Evolutionary conservation across 176 grass and related monocot species (phyloP).

Genomic region (Cenchrus americanus): DNA sequence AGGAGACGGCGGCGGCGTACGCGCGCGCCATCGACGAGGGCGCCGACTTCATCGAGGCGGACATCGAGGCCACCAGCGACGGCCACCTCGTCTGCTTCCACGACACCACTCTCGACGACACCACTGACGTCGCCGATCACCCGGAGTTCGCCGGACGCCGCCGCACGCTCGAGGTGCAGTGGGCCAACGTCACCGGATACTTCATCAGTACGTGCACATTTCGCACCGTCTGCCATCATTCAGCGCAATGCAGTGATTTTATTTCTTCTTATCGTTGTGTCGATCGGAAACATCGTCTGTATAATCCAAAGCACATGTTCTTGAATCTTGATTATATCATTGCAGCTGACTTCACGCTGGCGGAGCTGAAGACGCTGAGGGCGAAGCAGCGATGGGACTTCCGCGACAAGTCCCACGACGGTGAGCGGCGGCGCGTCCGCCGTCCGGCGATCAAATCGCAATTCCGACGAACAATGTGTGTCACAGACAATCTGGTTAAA

Average conservation of each 20-base stretch:
- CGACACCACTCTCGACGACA: constrained; percentile 56
- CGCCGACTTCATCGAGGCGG: constrained; percentile 62
- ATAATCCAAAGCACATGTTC: background rate
- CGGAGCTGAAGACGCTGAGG: constrained; percentile 57
- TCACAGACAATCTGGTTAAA: background rate
- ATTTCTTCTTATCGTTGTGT: background rate
- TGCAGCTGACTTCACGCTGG: constrained; percentile 56
- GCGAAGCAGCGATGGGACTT: constrained; percentile 52
- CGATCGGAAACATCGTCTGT: background rate
- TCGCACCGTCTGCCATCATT: too few relatives aligned
- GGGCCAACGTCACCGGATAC: constrained; percentile 50
- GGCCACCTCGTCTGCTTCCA: constrained; percentile 65
- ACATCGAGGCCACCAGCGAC: constrained; percentile 57
- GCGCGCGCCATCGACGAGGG: constrained; percentile 59
- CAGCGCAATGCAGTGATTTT: too few relatives aligned
- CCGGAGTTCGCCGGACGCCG: constrained; percentile 47
- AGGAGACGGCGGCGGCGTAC: constrained; percentile 62
- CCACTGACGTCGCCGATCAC: constrained; percentile 48
- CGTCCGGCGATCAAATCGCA: background rate
- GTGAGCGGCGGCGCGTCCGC: background rate
- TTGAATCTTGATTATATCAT: background rate
- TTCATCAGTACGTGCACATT: constrained; percentile 41
- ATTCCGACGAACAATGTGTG: too few relatives aligned
- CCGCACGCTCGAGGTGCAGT: constrained; percentile 57
- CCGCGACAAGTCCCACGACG: constrained; percentile 51